Evolutionary conservation across 306 rosid genomes (phyloP).

Genomic region (Lotus japonicus): DNA sequence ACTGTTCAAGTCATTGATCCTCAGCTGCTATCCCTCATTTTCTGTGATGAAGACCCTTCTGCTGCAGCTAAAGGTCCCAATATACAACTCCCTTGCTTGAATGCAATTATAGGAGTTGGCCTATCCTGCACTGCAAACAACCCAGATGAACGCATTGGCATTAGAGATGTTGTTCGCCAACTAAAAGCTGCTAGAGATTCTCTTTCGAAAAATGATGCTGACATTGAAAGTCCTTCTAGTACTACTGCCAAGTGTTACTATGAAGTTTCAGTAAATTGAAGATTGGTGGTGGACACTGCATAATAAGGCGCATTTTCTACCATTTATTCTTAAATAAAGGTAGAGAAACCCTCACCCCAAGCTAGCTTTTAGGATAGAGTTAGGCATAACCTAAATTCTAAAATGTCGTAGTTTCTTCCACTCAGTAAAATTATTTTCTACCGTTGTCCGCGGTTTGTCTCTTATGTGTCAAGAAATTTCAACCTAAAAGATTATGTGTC

Average conservation of each 20-base stretch:
- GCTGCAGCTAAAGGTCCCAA: slow-evolving; percentile 7
- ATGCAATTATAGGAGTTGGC: slow-evolving; percentile 37
- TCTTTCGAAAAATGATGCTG: slow-evolving; percentile 14
- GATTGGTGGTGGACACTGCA: not conserved
- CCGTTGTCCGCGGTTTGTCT: no score
- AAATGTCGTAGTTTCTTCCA: no score
- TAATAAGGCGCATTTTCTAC: no score
- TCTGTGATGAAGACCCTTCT: not conserved
- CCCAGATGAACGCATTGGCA: slow-evolving; percentile 45
- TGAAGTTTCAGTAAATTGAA: not conserved
- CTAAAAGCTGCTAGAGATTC: slow-evolving; percentile 35
- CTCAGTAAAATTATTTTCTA: no score
- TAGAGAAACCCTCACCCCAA: no score
- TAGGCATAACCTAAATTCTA: no score
- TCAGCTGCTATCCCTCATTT: slow-evolving; percentile 22
- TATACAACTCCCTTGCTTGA: slow-evolving; percentile 26
- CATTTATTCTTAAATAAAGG: no score
- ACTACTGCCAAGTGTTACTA: not conserved
- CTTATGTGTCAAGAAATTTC: no score
- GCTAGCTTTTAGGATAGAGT: no score
- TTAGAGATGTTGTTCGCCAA: slow-evolving; percentile 39
- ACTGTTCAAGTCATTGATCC: slow-evolving; percentile 36
- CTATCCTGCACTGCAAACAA: slow-evolving; percentile 42
- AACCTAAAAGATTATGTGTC: no score
- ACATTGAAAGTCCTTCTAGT: not conserved